These are phyloP conservation scores for Lycium barbarum DNA, from an alignment of 257 asterid species.

Conservation along the genomic window DNA sequence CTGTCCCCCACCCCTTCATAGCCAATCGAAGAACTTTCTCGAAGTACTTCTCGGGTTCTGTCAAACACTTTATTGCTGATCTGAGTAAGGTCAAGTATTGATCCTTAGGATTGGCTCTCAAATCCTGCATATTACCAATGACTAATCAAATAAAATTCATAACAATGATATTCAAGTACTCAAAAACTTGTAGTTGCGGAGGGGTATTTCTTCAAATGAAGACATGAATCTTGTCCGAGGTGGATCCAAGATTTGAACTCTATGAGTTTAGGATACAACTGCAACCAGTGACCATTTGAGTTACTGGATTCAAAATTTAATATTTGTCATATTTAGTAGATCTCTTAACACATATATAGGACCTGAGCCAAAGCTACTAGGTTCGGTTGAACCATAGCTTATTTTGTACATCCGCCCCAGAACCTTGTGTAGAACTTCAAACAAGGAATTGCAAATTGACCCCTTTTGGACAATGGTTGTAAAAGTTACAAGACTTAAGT, in stretches of 20 bases:
- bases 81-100: constrained; percentile 68
- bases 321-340: too few relatives aligned
- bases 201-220: background rate
- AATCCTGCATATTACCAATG: constrained; percentile 51
- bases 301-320: too few relatives aligned
- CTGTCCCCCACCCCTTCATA: constrained; percentile 69
- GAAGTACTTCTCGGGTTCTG: constrained; percentile 69
- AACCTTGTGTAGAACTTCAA: background rate
- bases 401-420: background rate
- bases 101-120: constrained; percentile 61
- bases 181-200: background rate
- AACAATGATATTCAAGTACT: background rate
- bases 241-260: too few relatives aligned
- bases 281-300: too few relatives aligned
- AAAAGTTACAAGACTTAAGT: background rate
- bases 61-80: constrained; percentile 74
- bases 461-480: background rate
- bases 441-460: background rate
- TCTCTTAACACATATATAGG: too few relatives aligned
- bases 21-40: constrained; percentile 73
- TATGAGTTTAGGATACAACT: too few relatives aligned
- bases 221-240: background rate
- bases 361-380: too few relatives aligned
- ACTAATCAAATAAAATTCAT: background rate
- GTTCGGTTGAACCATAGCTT: too few relatives aligned